These are phyloP conservation scores for Claviceps sp. DNA, from an alignment of 2,329 filamentous ascomycete genomes.

Conservation along the genomic window DNA sequence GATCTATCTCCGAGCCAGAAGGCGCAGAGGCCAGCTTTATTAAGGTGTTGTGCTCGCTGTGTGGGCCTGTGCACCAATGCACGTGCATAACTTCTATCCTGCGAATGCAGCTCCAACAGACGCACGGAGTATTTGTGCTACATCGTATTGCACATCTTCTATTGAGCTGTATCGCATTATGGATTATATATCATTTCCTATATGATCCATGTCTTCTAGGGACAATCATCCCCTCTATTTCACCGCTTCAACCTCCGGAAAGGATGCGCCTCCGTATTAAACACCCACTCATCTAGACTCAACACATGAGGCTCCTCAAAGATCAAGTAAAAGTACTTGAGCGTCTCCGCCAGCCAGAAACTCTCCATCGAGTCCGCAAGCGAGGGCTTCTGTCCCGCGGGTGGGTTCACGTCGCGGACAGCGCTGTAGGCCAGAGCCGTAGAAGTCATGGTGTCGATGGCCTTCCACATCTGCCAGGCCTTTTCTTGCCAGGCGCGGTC, in stretches of 20 bases:
- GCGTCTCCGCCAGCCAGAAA: constrained; percentile 61
- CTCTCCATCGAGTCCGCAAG: constrained; percentile 50
- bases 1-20: too few species aligned
- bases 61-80: too few species aligned
- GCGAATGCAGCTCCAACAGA: too few species aligned
- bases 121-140: too few species aligned
- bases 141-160: too few species aligned
- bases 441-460: constrained; percentile 31
- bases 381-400: constrained; percentile 15
- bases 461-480: constrained; percentile 41
- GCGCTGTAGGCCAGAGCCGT: constrained; percentile 36
- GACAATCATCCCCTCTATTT: not conserved
- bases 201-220: too few species aligned
- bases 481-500: constrained; percentile 28
- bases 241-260: constrained; percentile 14
- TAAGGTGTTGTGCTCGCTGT: too few species aligned
- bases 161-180: too few species aligned
- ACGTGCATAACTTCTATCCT: too few species aligned
- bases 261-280: constrained; percentile 43
- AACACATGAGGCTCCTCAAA: constrained; percentile 51
- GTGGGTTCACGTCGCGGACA: constrained; percentile 25
- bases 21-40: too few species aligned
- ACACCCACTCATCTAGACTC: constrained; percentile 55
- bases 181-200: too few species aligned
- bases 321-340: constrained; percentile 64